phyloP scores from a whole-genome alignment of 2,329 filamentous ascomycete genomes.

The Sphaceloma murrayae region DNA sequence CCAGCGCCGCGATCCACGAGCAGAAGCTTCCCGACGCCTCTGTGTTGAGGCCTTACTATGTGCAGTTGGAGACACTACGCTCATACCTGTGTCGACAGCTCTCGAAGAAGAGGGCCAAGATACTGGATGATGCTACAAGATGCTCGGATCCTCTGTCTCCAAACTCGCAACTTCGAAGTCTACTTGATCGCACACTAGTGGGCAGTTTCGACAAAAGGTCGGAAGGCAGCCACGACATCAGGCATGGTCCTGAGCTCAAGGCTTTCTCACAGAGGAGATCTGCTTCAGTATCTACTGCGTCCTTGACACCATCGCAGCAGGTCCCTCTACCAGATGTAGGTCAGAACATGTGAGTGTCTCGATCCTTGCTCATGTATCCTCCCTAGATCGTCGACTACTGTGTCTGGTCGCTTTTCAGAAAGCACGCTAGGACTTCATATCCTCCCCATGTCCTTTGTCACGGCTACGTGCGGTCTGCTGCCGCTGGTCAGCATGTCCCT shows the following conservation, averaged over 20 bases:
- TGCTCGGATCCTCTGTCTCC: not conserved
- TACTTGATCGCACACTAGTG: conserved; percentile 64
- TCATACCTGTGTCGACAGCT: conserved; percentile 59
- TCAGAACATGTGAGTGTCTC: conserved; percentile 11
- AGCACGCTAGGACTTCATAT: conserved; percentile 39
- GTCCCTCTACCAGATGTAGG: conserved; percentile 38
- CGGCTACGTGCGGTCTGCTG: conserved; percentile 55
- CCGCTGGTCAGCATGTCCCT: conserved; percentile 25
- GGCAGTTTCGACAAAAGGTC: conserved; percentile 42
- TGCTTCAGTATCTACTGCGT: conserved; percentile 25
- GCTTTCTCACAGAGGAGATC: conserved; percentile 38
- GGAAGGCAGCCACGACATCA: conserved; percentile 34
- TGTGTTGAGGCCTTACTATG: conserved; percentile 61
- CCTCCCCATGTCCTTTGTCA: conserved; percentile 73
- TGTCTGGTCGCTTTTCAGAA: conserved; percentile 67
- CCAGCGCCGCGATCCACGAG: not conserved
- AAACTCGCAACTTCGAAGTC: conserved; percentile 36
- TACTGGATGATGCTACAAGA: conserved; percentile 46
- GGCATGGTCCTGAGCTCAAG: conserved; percentile 33
- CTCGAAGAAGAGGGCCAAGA: conserved; percentile 44
- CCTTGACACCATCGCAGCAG: conserved; percentile 28
- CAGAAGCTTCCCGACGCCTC: not conserved
- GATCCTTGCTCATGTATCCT: conserved; percentile 20
- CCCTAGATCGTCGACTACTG: conserved; percentile 44
- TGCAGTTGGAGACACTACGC: conserved; percentile 55